Evolutionary conservation across 2,329 filamentous ascomycete genomes (phyloP), one percentile per base, ranked within the genome.

Genomic region (Tetracladium maxilliforme): DNA sequence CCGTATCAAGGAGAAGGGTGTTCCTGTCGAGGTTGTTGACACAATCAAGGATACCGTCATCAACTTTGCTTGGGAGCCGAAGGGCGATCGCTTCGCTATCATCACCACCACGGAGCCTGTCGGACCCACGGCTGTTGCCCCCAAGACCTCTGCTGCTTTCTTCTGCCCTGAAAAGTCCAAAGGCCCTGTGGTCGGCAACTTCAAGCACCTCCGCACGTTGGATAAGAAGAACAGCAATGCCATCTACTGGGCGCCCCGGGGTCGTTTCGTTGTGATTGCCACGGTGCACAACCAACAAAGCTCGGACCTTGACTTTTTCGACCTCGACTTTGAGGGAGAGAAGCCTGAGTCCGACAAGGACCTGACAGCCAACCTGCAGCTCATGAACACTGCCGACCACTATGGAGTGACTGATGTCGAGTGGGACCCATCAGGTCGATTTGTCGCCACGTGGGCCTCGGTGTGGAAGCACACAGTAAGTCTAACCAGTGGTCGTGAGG

Each of bases 221-320:
- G 90, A 98, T 43, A 95, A 95, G 73, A 95, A 95, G 73, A 95
- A 92, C 58, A 93, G 80, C 69, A 98, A 98, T 47, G 86, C 82
- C 37, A 98, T 98, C 46, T 95, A 95, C 71, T 98, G 90, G 90
- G 92, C 84, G 12, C 90, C 90, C 14, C 82, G 77, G 51, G 90
- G 90, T 27, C 77, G 90, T 24, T 98, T 98, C 45, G 87, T 95
- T 19, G 76, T 95, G 23, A 73, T 98, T 28, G 90, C 84, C 27
- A 92, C 90, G 8, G 82, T 98, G 26, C 73, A 81, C 54, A 94
- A 86, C 43, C 76, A 84, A 48, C 82, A 93, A 54, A 87, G 76
- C 56, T 92, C 83, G 36, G 90, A 98, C 35, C 72, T 98, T 31
- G 90, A 98, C 48, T 98, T 98, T 61, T 95, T 76, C 62, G 90